A percentile compares a stretch with the other conserved stretches of the same genome.
Conservation (phyloP, 441 rosid species). For the Corymbia citriodora region DNA sequence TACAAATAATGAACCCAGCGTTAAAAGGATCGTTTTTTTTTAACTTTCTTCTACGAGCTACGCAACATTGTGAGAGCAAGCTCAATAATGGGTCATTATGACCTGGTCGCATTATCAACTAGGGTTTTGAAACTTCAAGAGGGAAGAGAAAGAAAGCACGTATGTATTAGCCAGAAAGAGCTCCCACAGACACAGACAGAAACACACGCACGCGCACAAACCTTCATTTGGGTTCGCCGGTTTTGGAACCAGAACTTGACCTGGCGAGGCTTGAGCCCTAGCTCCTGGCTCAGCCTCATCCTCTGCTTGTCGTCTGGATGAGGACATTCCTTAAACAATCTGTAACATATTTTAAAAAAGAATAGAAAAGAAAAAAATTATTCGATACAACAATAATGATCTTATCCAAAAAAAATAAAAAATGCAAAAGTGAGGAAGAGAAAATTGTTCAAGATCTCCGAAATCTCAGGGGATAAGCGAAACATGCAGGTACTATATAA, state of each 20-base stretch:
- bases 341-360: constrained; percentile 19
- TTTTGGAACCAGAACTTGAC: constrained; percentile 99
- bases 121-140: neutral
- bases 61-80: neutral
- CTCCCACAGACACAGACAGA: neutral
- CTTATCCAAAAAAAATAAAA: neutral
- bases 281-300: constrained; percentile 73
- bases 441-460: neutral
- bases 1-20: neutral
- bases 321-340: constrained; percentile 83
- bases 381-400: neutral
- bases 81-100: neutral
- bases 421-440: neutral
- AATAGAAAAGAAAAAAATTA: neutral
- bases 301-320: constrained; percentile 97
- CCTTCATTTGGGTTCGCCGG: constrained; percentile 97
- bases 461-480: neutral
- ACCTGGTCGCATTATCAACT: neutral
- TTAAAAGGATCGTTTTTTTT: neutral
- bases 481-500: neutral
- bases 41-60: neutral
- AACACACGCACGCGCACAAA: constrained; percentile 4
- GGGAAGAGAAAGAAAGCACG: neutral
- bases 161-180: neutral
- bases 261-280: constrained; percentile 89